Conservation (phyloP, 257 asterid species). For the Henckelia pumila region DNA sequence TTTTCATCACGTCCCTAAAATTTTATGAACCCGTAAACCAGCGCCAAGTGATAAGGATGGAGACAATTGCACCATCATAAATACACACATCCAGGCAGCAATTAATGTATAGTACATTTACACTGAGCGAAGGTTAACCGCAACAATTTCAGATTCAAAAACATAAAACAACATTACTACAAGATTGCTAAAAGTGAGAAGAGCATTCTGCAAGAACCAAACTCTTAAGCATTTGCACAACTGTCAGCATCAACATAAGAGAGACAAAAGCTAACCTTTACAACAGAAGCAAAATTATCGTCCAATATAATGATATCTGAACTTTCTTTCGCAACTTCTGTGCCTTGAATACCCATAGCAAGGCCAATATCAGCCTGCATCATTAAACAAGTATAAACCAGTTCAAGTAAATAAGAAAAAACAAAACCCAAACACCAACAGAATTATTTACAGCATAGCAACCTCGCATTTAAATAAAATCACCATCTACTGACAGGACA, state of each 20-base stretch:
- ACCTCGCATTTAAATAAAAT: background rate
- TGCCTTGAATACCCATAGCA: slow-evolving; percentile 98
- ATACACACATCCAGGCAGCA: background rate
- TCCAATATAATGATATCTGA: slow-evolving; percentile 94
- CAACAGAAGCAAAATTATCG: slow-evolving; percentile 90
- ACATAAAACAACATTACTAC: background rate
- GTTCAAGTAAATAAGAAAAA: slow-evolving; percentile 15
- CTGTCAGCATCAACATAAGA: slow-evolving; percentile 2
- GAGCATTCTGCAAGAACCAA: background rate
- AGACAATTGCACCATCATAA: background rate
- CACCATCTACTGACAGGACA: slow-evolving; percentile 5
- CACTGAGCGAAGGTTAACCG: background rate
- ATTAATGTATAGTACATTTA: background rate
- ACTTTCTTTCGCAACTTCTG: slow-evolving; percentile 99
- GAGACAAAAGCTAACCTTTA: slow-evolving; percentile 60
- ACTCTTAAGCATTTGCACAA: background rate
- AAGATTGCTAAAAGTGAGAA: background rate
- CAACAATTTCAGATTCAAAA: background rate
- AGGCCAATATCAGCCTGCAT: slow-evolving; percentile 95
- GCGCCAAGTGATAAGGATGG: background rate
- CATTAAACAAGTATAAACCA: slow-evolving; percentile 22
- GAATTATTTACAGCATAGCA: slow-evolving; percentile 13
- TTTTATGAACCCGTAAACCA: background rate
- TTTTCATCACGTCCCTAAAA: background rate
- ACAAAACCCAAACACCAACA: background rate